Evolutionary conservation across 768 basidiomycete genomes (phyloP).

Genomic region (Ramaria sp.): DNA sequence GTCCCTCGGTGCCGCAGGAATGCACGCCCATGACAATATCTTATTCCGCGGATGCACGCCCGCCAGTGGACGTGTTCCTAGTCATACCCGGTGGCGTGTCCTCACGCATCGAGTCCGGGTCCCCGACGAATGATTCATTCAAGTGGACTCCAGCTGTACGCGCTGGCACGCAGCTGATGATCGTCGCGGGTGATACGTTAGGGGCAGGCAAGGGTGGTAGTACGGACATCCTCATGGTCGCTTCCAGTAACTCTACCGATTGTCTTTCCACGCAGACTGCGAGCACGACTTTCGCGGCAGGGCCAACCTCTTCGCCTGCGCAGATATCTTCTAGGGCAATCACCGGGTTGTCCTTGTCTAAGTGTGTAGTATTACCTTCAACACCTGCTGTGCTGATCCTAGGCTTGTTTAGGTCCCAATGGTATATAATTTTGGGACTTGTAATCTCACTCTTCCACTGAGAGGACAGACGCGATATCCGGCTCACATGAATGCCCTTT

Average conservation of each 20-base stretch:
- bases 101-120: slow-evolving; percentile 9
- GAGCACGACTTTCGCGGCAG: not conserved
- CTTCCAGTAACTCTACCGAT: not conserved
- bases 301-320: not conserved
- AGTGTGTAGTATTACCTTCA: not conserved
- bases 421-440: not conserved
- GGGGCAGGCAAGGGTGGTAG: slow-evolving; percentile 14
- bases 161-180: slow-evolving; percentile 11
- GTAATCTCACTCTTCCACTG: not conserved
- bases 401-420: not conserved
- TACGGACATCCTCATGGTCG: slow-evolving; percentile 8
- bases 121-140: slow-evolving; percentile 1
- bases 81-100: slow-evolving; percentile 12
- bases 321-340: not conserved
- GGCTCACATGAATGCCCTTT: too few species aligned
- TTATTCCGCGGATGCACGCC: slow-evolving; percentile 7
- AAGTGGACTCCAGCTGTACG: slow-evolving; percentile 13
- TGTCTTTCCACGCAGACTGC: not conserved
- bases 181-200: slow-evolving; percentile 13
- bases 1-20: slow-evolving; percentile 5
- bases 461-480: not conserved
- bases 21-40: slow-evolving; percentile 12
- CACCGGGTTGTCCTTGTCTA: not conserved
- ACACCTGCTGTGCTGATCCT: not conserved
- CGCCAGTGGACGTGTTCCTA: slow-evolving; percentile 11